Base-by-base conservation (phyloP, 208 protist genomes). In the Dictyostelium gargantuum region DNA sequence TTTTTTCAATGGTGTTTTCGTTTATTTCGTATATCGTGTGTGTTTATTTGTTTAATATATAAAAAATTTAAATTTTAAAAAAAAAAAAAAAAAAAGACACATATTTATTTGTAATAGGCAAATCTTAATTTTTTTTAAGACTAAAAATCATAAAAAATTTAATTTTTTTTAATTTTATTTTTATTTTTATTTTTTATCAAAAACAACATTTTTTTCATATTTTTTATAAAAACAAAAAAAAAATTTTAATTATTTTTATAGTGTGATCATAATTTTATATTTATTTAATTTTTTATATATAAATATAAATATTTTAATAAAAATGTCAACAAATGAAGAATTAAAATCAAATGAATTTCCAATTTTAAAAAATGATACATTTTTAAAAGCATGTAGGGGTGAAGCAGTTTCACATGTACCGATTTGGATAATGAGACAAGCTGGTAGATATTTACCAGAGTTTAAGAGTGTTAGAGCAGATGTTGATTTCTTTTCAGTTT, bases 391-490 rank as follows among this genome's bases (percentile, higher is more conserved):
- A 17, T 77, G 54, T 44, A 93, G 48, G 29, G 94, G 96, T 52
- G 86, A 97, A 68, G 38, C 85, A 9, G 92, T 94, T 23, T 91
- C 95, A 61, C 50, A 93, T 6, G 93, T 95, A 26, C 97, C 97
- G 15, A 95, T 98, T 19, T 98, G 97, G 97, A 94, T 96, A 21
- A 98, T 98, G 97, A 94, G 97, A 52, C 97, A 98, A 91, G 97
- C 97, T 3, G 97, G 97, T 19, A 80, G 97, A 52, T 98, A 98
- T 75, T 93, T 98, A 35, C 97, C 97, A 70, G 97, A 97, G 68
- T 97, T 97, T 68, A 85, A 91, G 29, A 46, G 84, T 32, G 91
- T 95, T 26, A 95, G 91, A 52, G 91, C 72, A 46, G 96, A 94
- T 40, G 81, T 72, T 19, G 96, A 97, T 63, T 97, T 97, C 89